phyloP scores from a whole-genome alignment of 768 basidiomycete genomes.

The Xerocomus spinulosus region DNA sequence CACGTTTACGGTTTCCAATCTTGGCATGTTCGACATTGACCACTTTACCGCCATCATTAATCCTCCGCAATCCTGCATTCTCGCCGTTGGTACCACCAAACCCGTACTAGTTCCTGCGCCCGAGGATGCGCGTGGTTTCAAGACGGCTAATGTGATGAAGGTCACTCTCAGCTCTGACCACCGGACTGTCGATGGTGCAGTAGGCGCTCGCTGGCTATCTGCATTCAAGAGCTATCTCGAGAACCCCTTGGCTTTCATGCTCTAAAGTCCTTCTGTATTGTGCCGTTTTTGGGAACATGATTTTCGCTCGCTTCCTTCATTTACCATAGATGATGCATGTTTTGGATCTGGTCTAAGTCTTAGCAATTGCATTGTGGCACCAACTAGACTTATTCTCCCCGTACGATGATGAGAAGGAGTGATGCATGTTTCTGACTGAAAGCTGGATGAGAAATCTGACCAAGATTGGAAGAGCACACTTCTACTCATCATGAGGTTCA shows the following conservation, averaged over 20 bases:
- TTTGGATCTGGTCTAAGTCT: background rate
- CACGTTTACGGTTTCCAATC: slow-evolving; percentile 97
- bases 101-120: slow-evolving; percentile 84
- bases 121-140: slow-evolving; percentile 92
- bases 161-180: slow-evolving; percentile 95
- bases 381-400: no score
- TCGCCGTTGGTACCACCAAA: slow-evolving; percentile 87
- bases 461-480: background rate
- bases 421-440: no score
- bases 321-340: slow-evolving; percentile 25
- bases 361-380: slow-evolving; percentile 8
- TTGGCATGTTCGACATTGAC: slow-evolving; percentile 94
- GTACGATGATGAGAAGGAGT: no score
- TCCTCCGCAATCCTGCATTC: slow-evolving; percentile 95
- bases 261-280: slow-evolving; percentile 42
- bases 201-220: slow-evolving; percentile 87
- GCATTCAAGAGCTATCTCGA: slow-evolving; percentile 96
- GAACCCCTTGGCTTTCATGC: slow-evolving; percentile 96
- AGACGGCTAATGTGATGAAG: slow-evolving; percentile 88
- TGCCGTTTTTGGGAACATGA: slow-evolving; percentile 3
- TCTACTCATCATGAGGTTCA: slow-evolving; percentile 10
- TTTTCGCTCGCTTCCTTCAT: slow-evolving; percentile 3
- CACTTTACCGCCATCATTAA: slow-evolving; percentile 99
- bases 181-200: slow-evolving; percentile 92
- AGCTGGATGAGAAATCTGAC: no score